phyloP scores from a whole-genome alignment of 164 flowering plant species.

The Tetrastigma voinierianum region DNA sequence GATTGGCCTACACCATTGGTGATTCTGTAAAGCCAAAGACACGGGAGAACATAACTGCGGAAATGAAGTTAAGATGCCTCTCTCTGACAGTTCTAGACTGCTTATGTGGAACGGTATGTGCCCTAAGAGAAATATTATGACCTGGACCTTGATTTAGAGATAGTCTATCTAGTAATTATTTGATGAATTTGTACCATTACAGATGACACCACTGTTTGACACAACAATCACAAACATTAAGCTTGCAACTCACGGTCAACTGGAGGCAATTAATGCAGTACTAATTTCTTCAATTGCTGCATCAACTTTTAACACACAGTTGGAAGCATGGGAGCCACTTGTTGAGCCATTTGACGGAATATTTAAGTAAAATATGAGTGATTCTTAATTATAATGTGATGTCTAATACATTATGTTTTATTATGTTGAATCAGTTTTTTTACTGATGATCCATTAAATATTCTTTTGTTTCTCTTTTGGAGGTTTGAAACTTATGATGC shows the following conservation, averaged over 20 bases:
- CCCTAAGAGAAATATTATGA: background rate
- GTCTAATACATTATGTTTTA: background rate
- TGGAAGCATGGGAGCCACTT: slow-evolving; percentile 98
- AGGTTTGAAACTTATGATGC: slow-evolving; percentile 90
- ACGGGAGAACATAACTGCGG: slow-evolving; percentile 80
- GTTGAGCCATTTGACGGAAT: slow-evolving; percentile 98
- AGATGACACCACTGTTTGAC: slow-evolving; percentile 97
- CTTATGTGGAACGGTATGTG: slow-evolving; percentile 85
- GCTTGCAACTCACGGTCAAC: slow-evolving; percentile 90
- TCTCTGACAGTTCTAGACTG: slow-evolving; percentile 87
- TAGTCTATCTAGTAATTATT: background rate
- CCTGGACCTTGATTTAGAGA: background rate
- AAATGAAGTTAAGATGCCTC: slow-evolving; percentile 76
- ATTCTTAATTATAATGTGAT: background rate
- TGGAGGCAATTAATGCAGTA: slow-evolving; percentile 92
- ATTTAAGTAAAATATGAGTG: slow-evolving; percentile 60
- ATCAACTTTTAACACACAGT: slow-evolving; percentile 83
- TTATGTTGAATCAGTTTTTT: background rate
- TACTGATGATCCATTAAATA: background rate
- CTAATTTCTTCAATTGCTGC: slow-evolving; percentile 93
- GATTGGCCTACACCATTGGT: slow-evolving; percentile 78
- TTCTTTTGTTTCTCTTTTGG: slow-evolving; percentile 14
- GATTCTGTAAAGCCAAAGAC: slow-evolving; percentile 83
- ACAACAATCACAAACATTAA: slow-evolving; percentile 80
- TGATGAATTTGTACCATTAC: slow-evolving; percentile 20